A percentile compares a stretch with the other conserved stretches of the same genome.
phyloP scores from a whole-genome alignment of 345 rosid genomes.

The Lumnitzera racemosa region DNA sequence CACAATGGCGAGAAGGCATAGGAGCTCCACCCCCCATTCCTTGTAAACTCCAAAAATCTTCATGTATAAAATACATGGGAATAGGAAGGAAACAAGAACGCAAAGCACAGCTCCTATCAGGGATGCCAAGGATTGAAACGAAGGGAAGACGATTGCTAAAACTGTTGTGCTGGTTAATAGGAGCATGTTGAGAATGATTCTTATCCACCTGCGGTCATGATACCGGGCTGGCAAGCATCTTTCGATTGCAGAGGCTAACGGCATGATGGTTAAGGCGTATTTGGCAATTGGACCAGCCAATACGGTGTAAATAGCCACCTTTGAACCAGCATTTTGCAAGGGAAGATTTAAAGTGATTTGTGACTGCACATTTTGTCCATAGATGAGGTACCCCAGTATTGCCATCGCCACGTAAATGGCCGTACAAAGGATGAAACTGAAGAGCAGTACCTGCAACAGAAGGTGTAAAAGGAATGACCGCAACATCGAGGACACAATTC shows the following conservation, averaged over 20 bases:
- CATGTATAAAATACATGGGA: no score
- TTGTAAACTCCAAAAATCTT: no score
- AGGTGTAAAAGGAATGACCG: not conserved
- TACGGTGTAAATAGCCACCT: constrained; percentile 40
- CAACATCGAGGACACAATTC: not conserved
- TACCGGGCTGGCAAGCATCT: no score
- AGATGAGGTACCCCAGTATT: constrained; percentile 31
- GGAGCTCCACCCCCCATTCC: no score
- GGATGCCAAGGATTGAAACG: no score
- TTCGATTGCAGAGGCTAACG: constrained; percentile 10
- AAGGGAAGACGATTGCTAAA: no score
- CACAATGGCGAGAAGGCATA: no score
- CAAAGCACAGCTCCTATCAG: no score
- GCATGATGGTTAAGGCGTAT: constrained; percentile 32
- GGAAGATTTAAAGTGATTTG: constrained; percentile 37
- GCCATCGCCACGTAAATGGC: constrained; percentile 33
- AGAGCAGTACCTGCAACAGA: constrained; percentile 25
- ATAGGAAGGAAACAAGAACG: no score
- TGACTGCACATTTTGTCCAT: constrained; percentile 26
- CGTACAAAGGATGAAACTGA: constrained; percentile 30
- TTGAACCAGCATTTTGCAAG: constrained; percentile 20
- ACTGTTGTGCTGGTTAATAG: not conserved
- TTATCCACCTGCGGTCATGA: no score
- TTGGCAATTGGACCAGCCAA: constrained; percentile 32
- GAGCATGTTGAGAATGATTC: no score